Conservation (phyloP, 2,329 filamentous ascomycete genomes). For the Echinosphaeria canescens region DNA sequence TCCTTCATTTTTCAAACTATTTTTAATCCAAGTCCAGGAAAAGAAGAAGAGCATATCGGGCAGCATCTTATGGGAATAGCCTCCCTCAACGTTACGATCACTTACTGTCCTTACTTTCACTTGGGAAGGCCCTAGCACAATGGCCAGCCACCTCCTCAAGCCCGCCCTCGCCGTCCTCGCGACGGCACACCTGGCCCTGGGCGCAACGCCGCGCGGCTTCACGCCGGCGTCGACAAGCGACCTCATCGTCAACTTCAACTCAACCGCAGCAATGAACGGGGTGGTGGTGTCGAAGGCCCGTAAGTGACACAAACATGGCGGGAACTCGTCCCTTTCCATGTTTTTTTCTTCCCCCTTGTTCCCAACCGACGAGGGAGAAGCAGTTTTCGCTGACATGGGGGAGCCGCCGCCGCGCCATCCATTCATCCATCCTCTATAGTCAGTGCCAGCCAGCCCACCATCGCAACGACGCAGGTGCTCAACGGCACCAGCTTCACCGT, state of each 20-base stretch:
- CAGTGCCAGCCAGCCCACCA: constrained; percentile 11
- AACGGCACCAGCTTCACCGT: constrained; percentile 17
- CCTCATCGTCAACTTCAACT: constrained; percentile 1
- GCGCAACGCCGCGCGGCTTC: neutral
- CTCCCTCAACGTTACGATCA: no score
- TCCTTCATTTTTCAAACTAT: no score
- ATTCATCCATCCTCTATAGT: no score
- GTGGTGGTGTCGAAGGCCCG: constrained; percentile 14
- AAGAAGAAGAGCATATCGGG: no score
- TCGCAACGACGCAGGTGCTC: constrained; percentile 15
- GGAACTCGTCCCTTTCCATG: no score
- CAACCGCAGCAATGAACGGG: constrained; percentile 14
- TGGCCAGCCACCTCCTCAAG: no score
- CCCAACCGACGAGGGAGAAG: neutral
- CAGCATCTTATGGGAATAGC: no score
- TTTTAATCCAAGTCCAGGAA: no score
- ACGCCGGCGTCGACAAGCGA: neutral
- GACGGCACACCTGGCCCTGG: neutral
- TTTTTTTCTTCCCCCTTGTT: no score
- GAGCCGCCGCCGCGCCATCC: no score
- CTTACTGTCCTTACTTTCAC: no score
- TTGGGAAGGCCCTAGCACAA: no score
- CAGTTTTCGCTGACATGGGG: neutral
- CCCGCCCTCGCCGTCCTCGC: constrained; percentile 1
- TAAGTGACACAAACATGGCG: constrained; percentile 7